Evolutionary conservation across 2,329 filamentous ascomycete genomes (phyloP), one percentile per base, ranked within the genome.

Genomic region (Sarocladium brachiariae): DNA sequence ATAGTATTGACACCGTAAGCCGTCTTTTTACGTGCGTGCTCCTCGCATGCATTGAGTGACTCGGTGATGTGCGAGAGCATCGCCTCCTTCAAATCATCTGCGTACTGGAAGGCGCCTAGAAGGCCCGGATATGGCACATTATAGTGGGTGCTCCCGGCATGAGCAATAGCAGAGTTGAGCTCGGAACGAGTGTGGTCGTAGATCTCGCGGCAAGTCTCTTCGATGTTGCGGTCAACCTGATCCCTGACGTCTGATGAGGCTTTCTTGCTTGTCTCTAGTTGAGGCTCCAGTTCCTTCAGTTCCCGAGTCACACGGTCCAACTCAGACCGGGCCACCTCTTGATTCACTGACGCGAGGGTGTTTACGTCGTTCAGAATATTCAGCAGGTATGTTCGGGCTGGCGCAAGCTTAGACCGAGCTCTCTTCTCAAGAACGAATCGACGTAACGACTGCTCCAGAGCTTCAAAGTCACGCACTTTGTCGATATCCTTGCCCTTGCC

Each of bases 341-440:
- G 77, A 65, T 99, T 99, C 59, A 96, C 89, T 0, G 77, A 82
- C 4, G 92, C 92, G 37, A 99, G 75, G 3, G 82, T 84, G 62
- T 89, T 76, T 53, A 99, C 76, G 61, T 99, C 93, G 58, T 89
- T 86, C 30, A 99, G 77, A 23, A 97, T 86, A 65, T 99, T 99
- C 60, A 95, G 74, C 1, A 99, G 80, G 63, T 99, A 99, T 2
- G 92, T 97, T 69, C 90, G 91, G 6, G 93, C 93, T 4, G 93
- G 93, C 1, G 93, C 92, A 53, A 99, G 78, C 71, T 99, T 99
- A 8, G 93, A 97, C 25, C 90, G 83, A 45, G 93, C 90, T 51
- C 93, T 83, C 74, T 97, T 97, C 65, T 99, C 93, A 23, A 99
- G 76, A 7, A 99, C 93, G 59, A 99, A 99, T 39, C 91, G 83